phyloP scores from a whole-genome alignment of 148 eudicot genomes.

The Pharnaceum exiguum region DNA sequence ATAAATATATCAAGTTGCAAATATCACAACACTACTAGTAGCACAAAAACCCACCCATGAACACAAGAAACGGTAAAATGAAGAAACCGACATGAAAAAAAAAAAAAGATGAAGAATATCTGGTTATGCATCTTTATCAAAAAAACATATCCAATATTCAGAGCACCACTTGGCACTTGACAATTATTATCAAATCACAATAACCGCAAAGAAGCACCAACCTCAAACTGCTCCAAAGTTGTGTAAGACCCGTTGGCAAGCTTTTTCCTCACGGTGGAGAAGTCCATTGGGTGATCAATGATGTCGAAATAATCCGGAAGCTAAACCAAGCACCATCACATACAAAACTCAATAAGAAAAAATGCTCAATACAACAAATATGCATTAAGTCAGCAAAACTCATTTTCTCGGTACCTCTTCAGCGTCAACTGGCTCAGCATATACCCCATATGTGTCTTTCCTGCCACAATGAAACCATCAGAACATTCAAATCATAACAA shows the following conservation, averaged over 20 bases:
- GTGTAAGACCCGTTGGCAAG: conserved; percentile 63
- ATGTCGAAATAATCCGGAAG: conserved; percentile 95
- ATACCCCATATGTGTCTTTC: conserved; percentile 92
- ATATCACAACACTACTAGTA: no score
- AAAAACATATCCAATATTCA: neutral
- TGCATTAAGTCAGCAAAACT: neutral
- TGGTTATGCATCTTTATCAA: no score
- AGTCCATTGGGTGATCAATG: conserved; percentile 92
- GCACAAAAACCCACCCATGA: no score
- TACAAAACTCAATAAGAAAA: neutral
- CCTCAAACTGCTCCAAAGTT: conserved; percentile 82
- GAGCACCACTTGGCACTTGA: neutral
- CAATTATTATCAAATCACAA: neutral
- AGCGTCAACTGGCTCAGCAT: conserved; percentile 96
- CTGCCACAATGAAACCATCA: conserved; percentile 53
- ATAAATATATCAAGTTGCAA: no score
- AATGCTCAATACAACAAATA: neutral
- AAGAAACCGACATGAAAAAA: no score
- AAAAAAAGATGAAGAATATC: no score
- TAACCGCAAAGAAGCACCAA: conserved; percentile 22
- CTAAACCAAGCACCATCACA: conserved; percentile 39
- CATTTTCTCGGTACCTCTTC: conserved; percentile 60
- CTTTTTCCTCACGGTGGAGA: conserved; percentile 82
- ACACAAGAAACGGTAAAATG: no score
- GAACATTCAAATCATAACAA: no score